Evolutionary conservation across 305 asterid species (phyloP), one percentile per base, ranked within the genome.

Genomic region (Ilex paraguariensis): DNA sequence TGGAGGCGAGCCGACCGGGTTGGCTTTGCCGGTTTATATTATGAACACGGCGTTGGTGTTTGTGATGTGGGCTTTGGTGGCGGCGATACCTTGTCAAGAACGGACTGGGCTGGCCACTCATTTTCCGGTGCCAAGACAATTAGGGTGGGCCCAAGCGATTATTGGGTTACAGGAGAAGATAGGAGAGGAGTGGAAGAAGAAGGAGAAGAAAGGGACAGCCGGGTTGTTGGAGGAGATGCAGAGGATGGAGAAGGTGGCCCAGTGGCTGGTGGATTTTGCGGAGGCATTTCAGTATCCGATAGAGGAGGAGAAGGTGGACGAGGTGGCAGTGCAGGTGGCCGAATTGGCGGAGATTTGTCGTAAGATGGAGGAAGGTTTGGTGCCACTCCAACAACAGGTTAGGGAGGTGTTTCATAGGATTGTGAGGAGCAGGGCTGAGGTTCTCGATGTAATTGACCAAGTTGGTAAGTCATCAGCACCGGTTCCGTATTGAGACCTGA

Each of bases 371-470:
- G 97, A 85, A 30, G 98, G 97, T 17, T 36, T 89, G 66, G 83
- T 71, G 9, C 95, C 98, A 0, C 73, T 92, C 7, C 93, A 84
- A 54, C 91, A 76, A 13, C 95, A 84, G 61, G 73, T 89, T 44
- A 84, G 95, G 16, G 93, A 91, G 55, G 95, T 91, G 71, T 91
- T 91, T 56, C 98, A 89, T 68, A 87, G 90, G 87, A 84, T 92
- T 62, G 96, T 92, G 56, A 92, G 84, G 79, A 87, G 97, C 75
- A 81, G 98, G 62, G 82, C 74, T 0, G 98, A 92, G 70, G 79
- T 87, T 46, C 80, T 87, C 64, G 97, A 92, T 49, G 84, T 87
- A 49, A 70, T 91, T 64, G 97, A 91, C 70, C 96, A 87, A 74
- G 68, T 73, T 71, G 73, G 74, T 42, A 91, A 83, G 76, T 48